A percentile compares a stretch with the other conserved stretches of the same genome.
phyloP scores from a whole-genome alignment of 352 stramenopile species.

The Phytophthora quininea region DNA sequence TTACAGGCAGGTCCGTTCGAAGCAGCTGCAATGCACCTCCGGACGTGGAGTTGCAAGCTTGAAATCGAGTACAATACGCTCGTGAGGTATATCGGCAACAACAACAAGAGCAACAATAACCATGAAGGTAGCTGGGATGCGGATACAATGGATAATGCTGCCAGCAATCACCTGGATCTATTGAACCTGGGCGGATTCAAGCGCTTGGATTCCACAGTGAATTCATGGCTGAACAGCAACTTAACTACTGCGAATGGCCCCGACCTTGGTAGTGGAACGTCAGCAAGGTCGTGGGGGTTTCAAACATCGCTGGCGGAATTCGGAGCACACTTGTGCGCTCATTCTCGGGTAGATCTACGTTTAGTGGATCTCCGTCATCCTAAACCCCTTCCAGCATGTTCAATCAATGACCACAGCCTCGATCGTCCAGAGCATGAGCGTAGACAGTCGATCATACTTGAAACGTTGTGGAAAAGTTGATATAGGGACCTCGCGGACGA shows the following conservation, averaged over 20 bases:
- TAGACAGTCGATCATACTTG: slow-evolving; percentile 52
- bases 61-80: slow-evolving; percentile 62
- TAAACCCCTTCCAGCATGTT: not conserved
- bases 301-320: slow-evolving; percentile 34
- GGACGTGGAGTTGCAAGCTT: slow-evolving; percentile 49
- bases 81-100: slow-evolving; percentile 21
- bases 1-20: slow-evolving; percentile 51
- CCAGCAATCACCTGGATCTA: slow-evolving; percentile 30
- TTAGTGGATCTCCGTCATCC: slow-evolving; percentile 8
- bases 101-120: slow-evolving; percentile 10
- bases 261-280: slow-evolving; percentile 19
- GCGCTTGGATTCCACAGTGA: slow-evolving; percentile 43
- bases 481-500: slow-evolving; percentile 27
- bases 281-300: slow-evolving; percentile 30
- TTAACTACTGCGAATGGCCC: slow-evolving; percentile 2
- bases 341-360: slow-evolving; percentile 30
- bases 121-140: slow-evolving; percentile 18
- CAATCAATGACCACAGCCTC: slow-evolving; percentile 35
- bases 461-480: slow-evolving; percentile 40
- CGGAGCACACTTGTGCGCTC: slow-evolving; percentile 37
- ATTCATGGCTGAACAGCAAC: slow-evolving; percentile 33
- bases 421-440: slow-evolving; percentile 54
- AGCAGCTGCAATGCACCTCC: slow-evolving; percentile 50
- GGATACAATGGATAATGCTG: slow-evolving; percentile 3
- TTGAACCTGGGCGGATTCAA: slow-evolving; percentile 44